phyloP scores from a whole-genome alignment of 1,284 basidiomycete genomes.

The Hemileia vastatrix region DNA sequence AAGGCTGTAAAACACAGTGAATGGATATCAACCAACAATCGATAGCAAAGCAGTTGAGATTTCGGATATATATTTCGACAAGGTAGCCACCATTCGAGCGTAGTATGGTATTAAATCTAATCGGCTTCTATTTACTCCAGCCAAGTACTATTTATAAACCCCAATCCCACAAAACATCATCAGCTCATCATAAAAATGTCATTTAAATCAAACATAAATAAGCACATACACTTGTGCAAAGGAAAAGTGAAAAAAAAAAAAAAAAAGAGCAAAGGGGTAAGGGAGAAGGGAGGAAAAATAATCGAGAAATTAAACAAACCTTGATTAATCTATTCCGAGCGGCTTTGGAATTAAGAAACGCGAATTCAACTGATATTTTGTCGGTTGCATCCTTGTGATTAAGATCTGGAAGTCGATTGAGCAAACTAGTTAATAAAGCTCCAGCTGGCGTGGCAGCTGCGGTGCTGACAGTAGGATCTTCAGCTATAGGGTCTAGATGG shows the following conservation, averaged over 20 bases:
- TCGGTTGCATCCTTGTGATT: slow-evolving; percentile 88
- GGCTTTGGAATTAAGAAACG: slow-evolving; percentile 89
- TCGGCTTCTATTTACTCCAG: slow-evolving; percentile 72
- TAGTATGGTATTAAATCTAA: slow-evolving; percentile 90
- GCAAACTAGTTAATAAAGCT: slow-evolving; percentile 79
- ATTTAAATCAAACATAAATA: too few relatives aligned
- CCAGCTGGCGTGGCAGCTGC: slow-evolving; percentile 52
- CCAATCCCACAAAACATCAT: too few relatives aligned
- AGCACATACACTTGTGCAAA: too few relatives aligned
- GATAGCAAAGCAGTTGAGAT: slow-evolving; percentile 71
- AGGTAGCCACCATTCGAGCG: slow-evolving; percentile 72
- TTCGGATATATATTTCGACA: slow-evolving; percentile 89
- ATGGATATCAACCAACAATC: slow-evolving; percentile 51
- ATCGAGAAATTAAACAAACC: not conserved
- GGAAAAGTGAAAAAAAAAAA: not conserved
- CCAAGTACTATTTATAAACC: slow-evolving; percentile 58
- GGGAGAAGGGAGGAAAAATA: too few relatives aligned
- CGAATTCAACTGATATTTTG: slow-evolving; percentile 88
- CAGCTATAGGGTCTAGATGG: slow-evolving; percentile 59
- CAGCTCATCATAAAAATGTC: too few relatives aligned
- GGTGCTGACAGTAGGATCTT: slow-evolving; percentile 50
- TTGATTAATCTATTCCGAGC: slow-evolving; percentile 76
- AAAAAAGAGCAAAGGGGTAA: not conserved
- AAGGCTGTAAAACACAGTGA: not conserved
- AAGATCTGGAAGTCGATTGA: slow-evolving; percentile 83